Evolutionary conservation across 371 early-diverging fungal genomes (phyloP).

Genomic region (Synchytrium microbalum): DNA sequence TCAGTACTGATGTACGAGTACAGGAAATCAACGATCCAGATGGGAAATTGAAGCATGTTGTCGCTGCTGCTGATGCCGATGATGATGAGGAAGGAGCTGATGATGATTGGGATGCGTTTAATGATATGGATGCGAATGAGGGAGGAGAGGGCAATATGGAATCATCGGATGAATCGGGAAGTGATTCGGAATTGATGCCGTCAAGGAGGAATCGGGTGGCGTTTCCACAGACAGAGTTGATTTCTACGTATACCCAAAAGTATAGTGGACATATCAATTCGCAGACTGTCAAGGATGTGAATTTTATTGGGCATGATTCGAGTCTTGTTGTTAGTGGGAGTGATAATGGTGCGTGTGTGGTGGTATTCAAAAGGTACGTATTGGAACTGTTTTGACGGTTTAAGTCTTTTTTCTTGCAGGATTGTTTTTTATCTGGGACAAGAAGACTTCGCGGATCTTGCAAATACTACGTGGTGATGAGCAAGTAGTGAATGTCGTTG

Average conservation of each 20-base stretch:
- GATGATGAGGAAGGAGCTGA: too few species aligned
- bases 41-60: not conserved
- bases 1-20: not conserved
- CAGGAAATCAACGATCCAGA: not conserved
- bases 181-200: too few species aligned
- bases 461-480: constrained; percentile 59
- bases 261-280: not conserved
- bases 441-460: constrained; percentile 48
- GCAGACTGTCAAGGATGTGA: constrained; percentile 64
- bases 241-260: not conserved
- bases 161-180: not conserved
- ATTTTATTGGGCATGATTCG: constrained; percentile 59
- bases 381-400: too few species aligned
- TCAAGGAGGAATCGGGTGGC: not conserved
- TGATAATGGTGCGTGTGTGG: too few species aligned
- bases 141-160: not conserved
- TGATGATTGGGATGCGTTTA: not conserved
- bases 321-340: constrained; percentile 70
- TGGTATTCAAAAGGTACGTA: too few species aligned
- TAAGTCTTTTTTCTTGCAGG: too few species aligned
- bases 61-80: not conserved
- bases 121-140: not conserved
- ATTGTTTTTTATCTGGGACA: constrained; percentile 63
- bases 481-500: constrained; percentile 54
- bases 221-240: not conserved